Conservation (phyloP, 805 yeast species). For the Myxozyma mucilagina region DNA sequence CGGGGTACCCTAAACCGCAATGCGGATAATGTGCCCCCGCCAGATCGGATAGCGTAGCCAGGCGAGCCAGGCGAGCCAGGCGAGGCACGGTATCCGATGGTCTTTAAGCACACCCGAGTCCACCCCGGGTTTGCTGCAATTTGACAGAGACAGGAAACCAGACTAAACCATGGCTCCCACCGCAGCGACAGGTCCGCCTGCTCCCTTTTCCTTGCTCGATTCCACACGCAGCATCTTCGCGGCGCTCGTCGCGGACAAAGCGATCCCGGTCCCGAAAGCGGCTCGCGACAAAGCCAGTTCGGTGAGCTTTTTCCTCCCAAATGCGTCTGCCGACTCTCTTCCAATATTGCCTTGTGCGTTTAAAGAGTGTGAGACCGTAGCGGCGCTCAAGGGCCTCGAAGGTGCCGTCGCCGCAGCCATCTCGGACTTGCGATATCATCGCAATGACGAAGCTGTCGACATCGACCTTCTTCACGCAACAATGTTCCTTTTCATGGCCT, state of each 20-base stretch:
- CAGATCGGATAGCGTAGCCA: constrained; percentile 1
- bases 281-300: not conserved
- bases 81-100: not conserved
- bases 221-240: constrained; percentile 4
- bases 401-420: constrained; percentile 34
- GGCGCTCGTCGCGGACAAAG: not conserved
- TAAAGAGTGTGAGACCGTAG: constrained; percentile 36
- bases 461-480: constrained; percentile 39
- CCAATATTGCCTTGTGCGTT: constrained; percentile 38
- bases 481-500: constrained; percentile 41
- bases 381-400: constrained; percentile 39
- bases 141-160: too few species aligned
- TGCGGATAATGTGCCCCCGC: not conserved
- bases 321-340: constrained; percentile 3
- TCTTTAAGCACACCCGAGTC: too few species aligned
- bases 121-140: not conserved
- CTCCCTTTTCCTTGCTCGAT: constrained; percentile 5
- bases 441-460: constrained; percentile 9
- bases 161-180: constrained; percentile 1
- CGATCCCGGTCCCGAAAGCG: not conserved
- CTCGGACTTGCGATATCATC: constrained; percentile 30
- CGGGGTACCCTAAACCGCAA: constrained; percentile 4
- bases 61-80: too few species aligned
- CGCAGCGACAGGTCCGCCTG: not conserved
- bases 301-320: not conserved